phyloP scores from a whole-genome alignment of 2,329 filamentous ascomycete genomes.

The Fusarium udum region DNA sequence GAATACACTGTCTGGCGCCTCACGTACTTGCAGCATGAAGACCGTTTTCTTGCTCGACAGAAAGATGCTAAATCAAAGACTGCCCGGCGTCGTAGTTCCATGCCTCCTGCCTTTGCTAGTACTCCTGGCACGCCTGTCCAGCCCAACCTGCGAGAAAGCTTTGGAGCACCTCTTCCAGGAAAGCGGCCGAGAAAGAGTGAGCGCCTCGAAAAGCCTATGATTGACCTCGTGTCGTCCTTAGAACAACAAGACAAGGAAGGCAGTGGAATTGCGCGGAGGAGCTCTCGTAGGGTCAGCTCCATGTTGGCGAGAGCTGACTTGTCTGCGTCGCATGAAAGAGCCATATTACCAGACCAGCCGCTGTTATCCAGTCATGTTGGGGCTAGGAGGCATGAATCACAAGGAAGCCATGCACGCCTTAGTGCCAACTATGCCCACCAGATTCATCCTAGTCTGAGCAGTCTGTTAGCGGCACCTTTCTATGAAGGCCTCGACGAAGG shows the following conservation, averaged over 20 bases:
- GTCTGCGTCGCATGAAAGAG: constrained; percentile 83
- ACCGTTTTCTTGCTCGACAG: constrained; percentile 59
- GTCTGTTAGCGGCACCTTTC: constrained; percentile 73
- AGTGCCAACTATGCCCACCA: constrained; percentile 57
- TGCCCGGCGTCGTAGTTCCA: constrained; percentile 67
- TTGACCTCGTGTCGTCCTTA: constrained; percentile 75
- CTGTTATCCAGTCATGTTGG: constrained; percentile 54
- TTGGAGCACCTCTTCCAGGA: constrained; percentile 67
- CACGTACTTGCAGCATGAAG: constrained; percentile 76
- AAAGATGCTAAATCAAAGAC: constrained; percentile 58
- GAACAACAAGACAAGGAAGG: constrained; percentile 71
- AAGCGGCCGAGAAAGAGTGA: constrained; percentile 65
- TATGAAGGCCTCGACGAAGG: constrained; percentile 77
- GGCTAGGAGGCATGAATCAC: constrained; percentile 75
- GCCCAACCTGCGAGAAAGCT: constrained; percentile 78
- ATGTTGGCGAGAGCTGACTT: constrained; percentile 87
- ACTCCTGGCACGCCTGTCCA: constrained; percentile 82
- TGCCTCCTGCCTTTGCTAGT: constrained; percentile 75
- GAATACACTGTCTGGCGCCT: constrained; percentile 88
- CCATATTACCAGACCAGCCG: constrained; percentile 77
- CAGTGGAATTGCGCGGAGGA: constrained; percentile 63
- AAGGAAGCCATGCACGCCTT: constrained; percentile 57
- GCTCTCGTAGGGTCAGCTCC: constrained; percentile 86
- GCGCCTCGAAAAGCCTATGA: constrained; percentile 61
- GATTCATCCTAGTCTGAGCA: constrained; percentile 64